A percentile compares a stretch with the other conserved stretches of the same genome.
Evolutionary conservation across 2,329 filamentous ascomycete species (phyloP).

Genomic region (Simplicillium sp.): DNA sequence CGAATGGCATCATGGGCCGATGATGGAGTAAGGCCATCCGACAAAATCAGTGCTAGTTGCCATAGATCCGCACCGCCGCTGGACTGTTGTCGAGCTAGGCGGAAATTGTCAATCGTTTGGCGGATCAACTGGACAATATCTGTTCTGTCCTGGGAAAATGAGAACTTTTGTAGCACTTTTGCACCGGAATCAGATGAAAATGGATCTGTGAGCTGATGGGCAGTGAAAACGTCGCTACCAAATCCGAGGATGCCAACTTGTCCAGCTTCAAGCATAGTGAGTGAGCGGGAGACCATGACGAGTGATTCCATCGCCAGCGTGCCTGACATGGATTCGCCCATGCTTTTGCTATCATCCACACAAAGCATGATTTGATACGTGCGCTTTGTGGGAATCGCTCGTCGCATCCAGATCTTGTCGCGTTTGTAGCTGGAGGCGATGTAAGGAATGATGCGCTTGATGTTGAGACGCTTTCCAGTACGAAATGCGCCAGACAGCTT

Average conservation of each 20-base stretch:
- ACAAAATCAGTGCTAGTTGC: conserved; percentile 90
- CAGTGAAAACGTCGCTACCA: conserved; percentile 72
- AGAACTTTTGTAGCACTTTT: conserved; percentile 76
- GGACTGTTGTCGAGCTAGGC: conserved; percentile 57
- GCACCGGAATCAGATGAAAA: conserved; percentile 71
- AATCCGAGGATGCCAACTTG: conserved; percentile 90
- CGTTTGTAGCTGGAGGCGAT: conserved; percentile 97
- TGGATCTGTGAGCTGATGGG: conserved; percentile 74
- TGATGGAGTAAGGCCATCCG: conserved; percentile 82
- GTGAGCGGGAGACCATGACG: conserved; percentile 76
- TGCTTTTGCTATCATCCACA: conserved; percentile 89
- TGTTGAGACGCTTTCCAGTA: conserved; percentile 95
- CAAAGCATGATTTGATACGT: conserved; percentile 96
- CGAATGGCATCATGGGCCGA: conserved; percentile 74
- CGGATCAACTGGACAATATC: conserved; percentile 73
- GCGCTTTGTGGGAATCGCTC: conserved; percentile 82
- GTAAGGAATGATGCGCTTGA: conserved; percentile 99
- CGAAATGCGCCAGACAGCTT: conserved; percentile 96
- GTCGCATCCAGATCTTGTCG: conserved; percentile 99
- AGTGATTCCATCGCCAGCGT: conserved; percentile 86
- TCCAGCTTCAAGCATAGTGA: conserved; percentile 89
- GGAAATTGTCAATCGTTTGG: conserved; percentile 73
- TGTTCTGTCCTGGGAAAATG: conserved; percentile 76
- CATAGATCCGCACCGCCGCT: conserved; percentile 62
- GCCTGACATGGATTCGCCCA: conserved; percentile 72